Evolutionary conservation across 805 yeast genomes (phyloP).

Genomic region (Lipomyces anomalus): DNA sequence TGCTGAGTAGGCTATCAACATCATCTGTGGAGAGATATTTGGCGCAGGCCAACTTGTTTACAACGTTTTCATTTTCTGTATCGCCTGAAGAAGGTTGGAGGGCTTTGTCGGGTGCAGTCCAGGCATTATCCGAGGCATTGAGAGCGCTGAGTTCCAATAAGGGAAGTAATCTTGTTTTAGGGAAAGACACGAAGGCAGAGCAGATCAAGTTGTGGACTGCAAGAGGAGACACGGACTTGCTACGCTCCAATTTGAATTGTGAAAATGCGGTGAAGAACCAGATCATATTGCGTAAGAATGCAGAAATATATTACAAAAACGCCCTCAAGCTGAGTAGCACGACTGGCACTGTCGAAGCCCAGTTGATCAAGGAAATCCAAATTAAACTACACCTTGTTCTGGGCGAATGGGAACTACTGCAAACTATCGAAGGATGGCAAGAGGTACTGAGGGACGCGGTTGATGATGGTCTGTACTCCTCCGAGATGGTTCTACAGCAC

Average conservation of each 20-base stretch:
- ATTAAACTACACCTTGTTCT: constrained; percentile 10
- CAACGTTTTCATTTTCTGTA: constrained; percentile 18
- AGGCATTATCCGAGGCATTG: constrained; percentile 11
- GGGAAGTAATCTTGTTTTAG: constrained; percentile 7
- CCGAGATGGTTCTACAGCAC: constrained; percentile 4
- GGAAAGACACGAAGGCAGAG: constrained; percentile 9
- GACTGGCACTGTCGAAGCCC: constrained; percentile 10
- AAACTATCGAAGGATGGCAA: constrained; percentile 9
- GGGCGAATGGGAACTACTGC: constrained; percentile 5
- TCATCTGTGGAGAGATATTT: constrained; percentile 19
- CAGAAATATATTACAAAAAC: constrained; percentile 26
- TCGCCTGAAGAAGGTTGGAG: constrained; percentile 17
- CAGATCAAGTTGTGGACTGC: constrained; percentile 22
- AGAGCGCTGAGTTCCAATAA: not conserved
- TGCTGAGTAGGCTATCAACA: not conserved
- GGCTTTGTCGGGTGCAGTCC: constrained; percentile 22
- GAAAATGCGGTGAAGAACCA: constrained; percentile 24
- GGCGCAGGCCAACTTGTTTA: constrained; percentile 27
- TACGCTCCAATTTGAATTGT: constrained; percentile 20
- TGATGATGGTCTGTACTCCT: constrained; percentile 7
- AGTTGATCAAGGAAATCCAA: constrained; percentile 8
- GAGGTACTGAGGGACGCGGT: constrained; percentile 7
- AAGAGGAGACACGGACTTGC: constrained; percentile 28
- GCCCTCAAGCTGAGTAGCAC: constrained; percentile 20
- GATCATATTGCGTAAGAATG: constrained; percentile 23